Evolutionary conservation across 352 stramenopile species (phyloP).

Genomic region (Phytophthora colocasiae): DNA sequence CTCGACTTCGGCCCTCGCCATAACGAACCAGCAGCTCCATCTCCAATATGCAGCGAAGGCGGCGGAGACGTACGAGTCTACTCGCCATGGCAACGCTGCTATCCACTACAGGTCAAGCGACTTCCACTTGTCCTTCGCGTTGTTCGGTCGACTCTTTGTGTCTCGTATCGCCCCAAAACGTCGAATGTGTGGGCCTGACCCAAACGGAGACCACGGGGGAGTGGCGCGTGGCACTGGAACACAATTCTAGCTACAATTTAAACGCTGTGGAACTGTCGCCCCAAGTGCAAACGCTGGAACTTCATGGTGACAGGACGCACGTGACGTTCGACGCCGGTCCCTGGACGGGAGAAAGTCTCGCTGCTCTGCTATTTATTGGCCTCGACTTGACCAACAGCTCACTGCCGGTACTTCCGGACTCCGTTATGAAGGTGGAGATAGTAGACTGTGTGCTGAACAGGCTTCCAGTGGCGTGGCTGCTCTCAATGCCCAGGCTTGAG

Average conservation of each 20-base stretch:
- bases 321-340: slow-evolving; percentile 25
- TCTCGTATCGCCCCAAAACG: slow-evolving; percentile 10
- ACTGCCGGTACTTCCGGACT: slow-evolving; percentile 32
- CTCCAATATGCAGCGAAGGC: slow-evolving; percentile 29
- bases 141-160: slow-evolving; percentile 17
- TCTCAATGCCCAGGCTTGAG: slow-evolving; percentile 29
- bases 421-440: slow-evolving; percentile 32
- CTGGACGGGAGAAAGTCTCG: slow-evolving; percentile 26
- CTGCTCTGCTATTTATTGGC: slow-evolving; percentile 42
- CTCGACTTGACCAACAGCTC: slow-evolving; percentile 34
- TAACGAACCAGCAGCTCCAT: slow-evolving; percentile 10
- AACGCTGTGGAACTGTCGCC: slow-evolving; percentile 7
- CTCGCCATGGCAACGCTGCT: slow-evolving; percentile 18
- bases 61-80: slow-evolving; percentile 16
- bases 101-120: background rate
- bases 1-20: slow-evolving; percentile 3
- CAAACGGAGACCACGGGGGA: background rate
- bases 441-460: slow-evolving; percentile 30
- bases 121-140: slow-evolving; percentile 1
- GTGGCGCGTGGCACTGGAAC: slow-evolving; percentile 28
- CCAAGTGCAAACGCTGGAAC: slow-evolving; percentile 17
- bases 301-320: slow-evolving; percentile 27
- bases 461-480: slow-evolving; percentile 22
- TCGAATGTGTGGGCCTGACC: slow-evolving; percentile 14
- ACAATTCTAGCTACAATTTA: slow-evolving; percentile 10